Conservation (phyloP, 2,329 filamentous ascomycete genomes). For the Onygenales sp. region DNA sequence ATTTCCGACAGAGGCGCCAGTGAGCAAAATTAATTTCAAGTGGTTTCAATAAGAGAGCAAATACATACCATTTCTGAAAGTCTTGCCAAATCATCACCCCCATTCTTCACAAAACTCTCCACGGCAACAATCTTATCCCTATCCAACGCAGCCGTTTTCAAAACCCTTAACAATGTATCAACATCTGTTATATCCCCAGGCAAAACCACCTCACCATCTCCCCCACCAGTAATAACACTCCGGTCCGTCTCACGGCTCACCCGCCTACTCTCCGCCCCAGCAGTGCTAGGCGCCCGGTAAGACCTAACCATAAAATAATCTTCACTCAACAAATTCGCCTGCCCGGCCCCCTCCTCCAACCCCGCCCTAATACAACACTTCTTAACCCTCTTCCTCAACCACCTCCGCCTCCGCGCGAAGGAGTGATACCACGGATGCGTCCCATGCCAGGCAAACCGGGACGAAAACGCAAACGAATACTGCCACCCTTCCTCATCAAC, state of each 20-base stretch:
- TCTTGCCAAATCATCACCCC: slow-evolving; percentile 64
- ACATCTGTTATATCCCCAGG: slow-evolving; percentile 54
- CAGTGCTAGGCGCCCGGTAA: slow-evolving; percentile 29
- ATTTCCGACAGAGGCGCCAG: neutral
- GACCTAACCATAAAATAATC: slow-evolving; percentile 70
- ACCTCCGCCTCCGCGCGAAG: slow-evolving; percentile 81
- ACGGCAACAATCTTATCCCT: slow-evolving; percentile 83
- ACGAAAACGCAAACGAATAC: slow-evolving; percentile 81
- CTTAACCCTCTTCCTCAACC: slow-evolving; percentile 73
- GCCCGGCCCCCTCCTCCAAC: neutral
- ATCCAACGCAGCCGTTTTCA: slow-evolving; percentile 69
- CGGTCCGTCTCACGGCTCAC: slow-evolving; percentile 10
- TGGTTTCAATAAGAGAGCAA: neutral
- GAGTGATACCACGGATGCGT: slow-evolving; percentile 87
- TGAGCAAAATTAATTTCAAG: neutral
- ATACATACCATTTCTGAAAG: slow-evolving; percentile 51
- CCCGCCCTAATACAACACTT: slow-evolving; percentile 26
- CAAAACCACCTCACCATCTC: slow-evolving; percentile 34
- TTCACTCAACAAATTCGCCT: slow-evolving; percentile 45
- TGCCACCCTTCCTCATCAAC: slow-evolving; percentile 92
- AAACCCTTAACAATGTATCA: slow-evolving; percentile 55
- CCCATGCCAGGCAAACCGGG: slow-evolving; percentile 73
- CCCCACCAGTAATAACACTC: slow-evolving; percentile 18
- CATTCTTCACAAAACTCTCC: slow-evolving; percentile 70
- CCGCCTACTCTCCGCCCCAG: slow-evolving; percentile 20